Base-by-base conservation (phyloP, 108 stramenopile species). In the Skeletonema costatum region DNA sequence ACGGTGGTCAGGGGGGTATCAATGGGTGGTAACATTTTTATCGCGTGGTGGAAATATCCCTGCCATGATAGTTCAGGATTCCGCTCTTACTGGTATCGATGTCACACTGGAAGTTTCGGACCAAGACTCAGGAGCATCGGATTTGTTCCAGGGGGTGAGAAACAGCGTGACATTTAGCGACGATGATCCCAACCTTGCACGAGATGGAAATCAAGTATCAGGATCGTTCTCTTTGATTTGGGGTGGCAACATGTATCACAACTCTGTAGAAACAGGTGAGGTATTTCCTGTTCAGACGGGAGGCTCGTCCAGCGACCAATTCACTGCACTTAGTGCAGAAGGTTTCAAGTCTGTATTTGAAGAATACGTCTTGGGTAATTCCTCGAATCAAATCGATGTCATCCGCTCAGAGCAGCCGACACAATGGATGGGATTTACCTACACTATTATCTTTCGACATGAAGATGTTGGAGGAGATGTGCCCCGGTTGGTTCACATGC, bases 1-100 rank as follows among this genome's bases (percentile, higher is more conserved):
- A 6, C 53, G 92, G 31, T 97, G 93, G 93, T 85, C 86, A 8
- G 96, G 96, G 11, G 90, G 92, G 32, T 97, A 93, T 71, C 66
- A 66, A 11, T 97, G 92, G 93, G 90, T 89, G 13, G 68, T 97
- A 29, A 90, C 89, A 5, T 97, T 91, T 65, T 32, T 65, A 0
- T 86, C 80, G 39, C 76, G 87, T 2, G 68, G 70, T 21, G 93
- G 93, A 36, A 89, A 96, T 61, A 80, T 95, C 30, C 89, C 89
- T 21, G 71, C 85, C n/a, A 64, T 93, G 85, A 64, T 60, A 21
- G 70, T 66, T 42, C 73, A 73, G 46, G 65, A 59, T 19, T 61
- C 78, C 5, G 51, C 29, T 17, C 41, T 87, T n/a, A 70, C 77
- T 16, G 82, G 80, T 5, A 59, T 25, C 6, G 67, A 66, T 76